Evolutionary conservation across 2,329 filamentous ascomycete species (phyloP).

Genomic region (Pezicula neosporulosa): DNA sequence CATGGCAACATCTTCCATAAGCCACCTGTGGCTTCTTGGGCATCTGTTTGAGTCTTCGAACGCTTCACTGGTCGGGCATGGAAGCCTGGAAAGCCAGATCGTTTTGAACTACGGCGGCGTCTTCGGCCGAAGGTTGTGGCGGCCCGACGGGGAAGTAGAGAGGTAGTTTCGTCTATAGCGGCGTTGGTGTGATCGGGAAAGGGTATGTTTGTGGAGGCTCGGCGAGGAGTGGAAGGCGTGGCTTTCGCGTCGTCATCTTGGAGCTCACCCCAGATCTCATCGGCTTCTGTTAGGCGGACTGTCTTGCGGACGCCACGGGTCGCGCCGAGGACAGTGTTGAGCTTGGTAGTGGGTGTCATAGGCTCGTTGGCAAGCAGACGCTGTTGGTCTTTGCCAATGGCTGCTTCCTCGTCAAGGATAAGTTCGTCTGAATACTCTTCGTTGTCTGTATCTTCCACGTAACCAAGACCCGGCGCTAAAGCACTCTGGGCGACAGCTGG

Average conservation of each 20-base stretch:
- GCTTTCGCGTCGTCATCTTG: constrained; percentile 61
- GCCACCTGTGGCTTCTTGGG: constrained; percentile 48
- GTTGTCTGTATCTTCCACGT: constrained; percentile 68
- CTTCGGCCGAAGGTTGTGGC: constrained; percentile 25
- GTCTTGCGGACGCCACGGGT: constrained; percentile 23
- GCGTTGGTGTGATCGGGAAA: constrained; percentile 1
- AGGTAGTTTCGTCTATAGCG: constrained; percentile 19
- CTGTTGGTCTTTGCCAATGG: constrained; percentile 23
- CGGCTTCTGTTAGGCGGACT: constrained; percentile 52
- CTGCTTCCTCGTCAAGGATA: constrained; percentile 30
- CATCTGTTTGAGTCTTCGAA: constrained; percentile 28
- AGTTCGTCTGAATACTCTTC: constrained; percentile 48
- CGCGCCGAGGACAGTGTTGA: constrained; percentile 24
- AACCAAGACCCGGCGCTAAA: constrained; percentile 77
- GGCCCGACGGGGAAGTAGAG: constrained; percentile 13
- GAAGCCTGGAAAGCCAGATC: constrained; percentile 60
- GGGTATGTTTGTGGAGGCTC: constrained; percentile 8
- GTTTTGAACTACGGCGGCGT: constrained; percentile 38
- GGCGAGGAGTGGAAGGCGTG: constrained; percentile 10
- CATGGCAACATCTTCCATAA: constrained; percentile 50
- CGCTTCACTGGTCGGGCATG: constrained; percentile 39
- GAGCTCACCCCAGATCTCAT: constrained; percentile 85
- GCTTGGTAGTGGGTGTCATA: constrained; percentile 27
- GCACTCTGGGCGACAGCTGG: constrained; percentile 62
- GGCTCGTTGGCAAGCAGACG: constrained; percentile 24